Conservation (phyloP, 2,329 filamentous ascomycete genomes). For the Penicillium sp. region DNA sequence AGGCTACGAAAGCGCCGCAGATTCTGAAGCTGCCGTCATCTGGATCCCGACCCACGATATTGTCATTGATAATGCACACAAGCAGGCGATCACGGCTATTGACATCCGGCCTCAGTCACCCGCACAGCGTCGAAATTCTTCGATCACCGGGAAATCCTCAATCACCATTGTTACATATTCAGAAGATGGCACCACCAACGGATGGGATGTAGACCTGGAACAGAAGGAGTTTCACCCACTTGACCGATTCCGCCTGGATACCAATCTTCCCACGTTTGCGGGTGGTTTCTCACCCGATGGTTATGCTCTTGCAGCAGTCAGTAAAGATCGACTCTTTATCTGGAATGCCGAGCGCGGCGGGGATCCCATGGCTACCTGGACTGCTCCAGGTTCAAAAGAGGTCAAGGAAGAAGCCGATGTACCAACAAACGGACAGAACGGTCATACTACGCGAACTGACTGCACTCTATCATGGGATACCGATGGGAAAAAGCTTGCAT, state of each 20-base stretch:
- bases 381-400: conserved; percentile 29
- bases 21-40: conserved; percentile 36
- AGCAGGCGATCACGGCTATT: conserved; percentile 45
- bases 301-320: conserved; percentile 46
- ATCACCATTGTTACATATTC: conserved; percentile 47
- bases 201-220: conserved; percentile 46
- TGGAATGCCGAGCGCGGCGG: conserved; percentile 50
- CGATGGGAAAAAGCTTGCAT: conserved; percentile 55
- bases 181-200: conserved; percentile 45
- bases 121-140: conserved; percentile 22
- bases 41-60: conserved; percentile 50
- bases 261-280: conserved; percentile 40
- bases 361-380: conserved; percentile 43
- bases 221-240: conserved; percentile 37
- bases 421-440: conserved; percentile 39
- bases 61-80: conserved; percentile 39
- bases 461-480: conserved; percentile 53
- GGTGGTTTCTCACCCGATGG: conserved; percentile 50
- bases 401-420: conserved; percentile 35
- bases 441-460: conserved; percentile 28
- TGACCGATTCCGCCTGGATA: conserved; percentile 38
- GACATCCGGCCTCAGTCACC: conserved; percentile 40
- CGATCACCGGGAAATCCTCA: conserved; percentile 26
- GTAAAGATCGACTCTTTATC: conserved; percentile 44
- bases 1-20: conserved; percentile 39